These are phyloP conservation scores for Corylus americana DNA, from an alignment of 306 rosid genomes.

Conservation along the genomic window DNA sequence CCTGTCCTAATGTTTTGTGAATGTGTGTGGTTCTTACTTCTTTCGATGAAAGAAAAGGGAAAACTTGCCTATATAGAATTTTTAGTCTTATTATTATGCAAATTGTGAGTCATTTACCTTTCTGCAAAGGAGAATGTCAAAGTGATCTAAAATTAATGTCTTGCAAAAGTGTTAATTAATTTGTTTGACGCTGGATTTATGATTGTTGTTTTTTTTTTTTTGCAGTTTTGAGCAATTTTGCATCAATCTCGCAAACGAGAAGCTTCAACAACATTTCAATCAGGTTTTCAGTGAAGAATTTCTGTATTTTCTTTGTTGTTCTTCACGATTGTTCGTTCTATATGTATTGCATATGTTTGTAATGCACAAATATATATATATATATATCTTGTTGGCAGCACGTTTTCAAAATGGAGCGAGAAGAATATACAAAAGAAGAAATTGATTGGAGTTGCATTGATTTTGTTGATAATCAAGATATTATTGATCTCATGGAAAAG, in stretches of 20 bases:
- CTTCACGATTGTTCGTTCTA: constrained; percentile 5
- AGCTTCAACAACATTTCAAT: constrained; percentile 66
- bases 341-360: constrained; percentile 14
- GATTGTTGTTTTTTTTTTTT: constrained; percentile 20
- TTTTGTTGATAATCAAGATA: constrained; percentile 93
- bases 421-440: constrained; percentile 96
- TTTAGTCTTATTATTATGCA: background rate
- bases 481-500: constrained; percentile 97
- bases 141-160: background rate
- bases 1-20: background rate
- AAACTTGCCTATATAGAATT: background rate
- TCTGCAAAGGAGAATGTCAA: background rate
- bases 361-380: constrained; percentile 32
- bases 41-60: background rate
- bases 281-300: constrained; percentile 46
- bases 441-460: constrained; percentile 99
- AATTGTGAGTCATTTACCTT: background rate
- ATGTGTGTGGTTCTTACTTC: background rate
- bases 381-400: constrained; percentile 63
- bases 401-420: constrained; percentile 99
- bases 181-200: background rate
- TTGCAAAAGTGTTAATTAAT: background rate
- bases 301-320: constrained; percentile 21
- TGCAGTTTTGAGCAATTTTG: constrained; percentile 98
- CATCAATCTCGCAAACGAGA: constrained; percentile 96